Conservation (phyloP, 352 stramenopile genomes). For the Pythium angustatum region DNA sequence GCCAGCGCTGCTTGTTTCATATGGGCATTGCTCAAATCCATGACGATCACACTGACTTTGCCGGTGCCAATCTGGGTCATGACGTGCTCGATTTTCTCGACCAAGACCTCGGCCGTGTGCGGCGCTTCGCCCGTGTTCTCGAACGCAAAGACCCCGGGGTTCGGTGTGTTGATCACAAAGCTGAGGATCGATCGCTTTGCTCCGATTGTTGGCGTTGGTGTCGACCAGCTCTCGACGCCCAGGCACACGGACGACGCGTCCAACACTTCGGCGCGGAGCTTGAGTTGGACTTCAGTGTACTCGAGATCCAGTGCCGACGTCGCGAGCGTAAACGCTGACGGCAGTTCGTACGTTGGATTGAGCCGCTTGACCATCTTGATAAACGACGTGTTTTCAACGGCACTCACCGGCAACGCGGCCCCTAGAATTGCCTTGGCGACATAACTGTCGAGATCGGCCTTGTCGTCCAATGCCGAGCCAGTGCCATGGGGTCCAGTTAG, state of each 20-base stretch:
- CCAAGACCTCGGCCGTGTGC: slow-evolving; percentile 46
- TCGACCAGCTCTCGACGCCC: slow-evolving; percentile 54
- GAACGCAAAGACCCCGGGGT: slow-evolving; percentile 51
- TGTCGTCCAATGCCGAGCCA: slow-evolving; percentile 40
- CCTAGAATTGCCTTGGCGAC: slow-evolving; percentile 61
- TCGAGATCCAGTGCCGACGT: slow-evolving; percentile 59
- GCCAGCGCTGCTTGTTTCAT: slow-evolving; percentile 56
- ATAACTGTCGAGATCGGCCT: slow-evolving; percentile 55
- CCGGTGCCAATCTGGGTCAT: slow-evolving; percentile 57
- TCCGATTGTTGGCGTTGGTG: slow-evolving; percentile 7
- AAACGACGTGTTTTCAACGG: slow-evolving; percentile 64
- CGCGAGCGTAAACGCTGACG: slow-evolving; percentile 48
- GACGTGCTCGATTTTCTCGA: slow-evolving; percentile 61
- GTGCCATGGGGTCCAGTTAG: slow-evolving; percentile 1
- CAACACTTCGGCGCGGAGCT: slow-evolving; percentile 55
- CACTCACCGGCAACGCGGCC: slow-evolving; percentile 47
- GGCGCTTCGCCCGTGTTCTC: slow-evolving; percentile 55
- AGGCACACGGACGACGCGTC: slow-evolving; percentile 51
- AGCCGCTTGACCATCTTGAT: slow-evolving; percentile 64
- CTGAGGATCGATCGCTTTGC: slow-evolving; percentile 50
- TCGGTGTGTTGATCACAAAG: slow-evolving; percentile 58
- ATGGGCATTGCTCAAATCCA: slow-evolving; percentile 43
- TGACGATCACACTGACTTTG: slow-evolving; percentile 61
- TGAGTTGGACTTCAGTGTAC: slow-evolving; percentile 61
- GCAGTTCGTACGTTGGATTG: slow-evolving; percentile 48